These are phyloP conservation scores for Lophiotrema nucula DNA, from an alignment of 495 filamentous ascomycete species.

Conservation along the genomic window DNA sequence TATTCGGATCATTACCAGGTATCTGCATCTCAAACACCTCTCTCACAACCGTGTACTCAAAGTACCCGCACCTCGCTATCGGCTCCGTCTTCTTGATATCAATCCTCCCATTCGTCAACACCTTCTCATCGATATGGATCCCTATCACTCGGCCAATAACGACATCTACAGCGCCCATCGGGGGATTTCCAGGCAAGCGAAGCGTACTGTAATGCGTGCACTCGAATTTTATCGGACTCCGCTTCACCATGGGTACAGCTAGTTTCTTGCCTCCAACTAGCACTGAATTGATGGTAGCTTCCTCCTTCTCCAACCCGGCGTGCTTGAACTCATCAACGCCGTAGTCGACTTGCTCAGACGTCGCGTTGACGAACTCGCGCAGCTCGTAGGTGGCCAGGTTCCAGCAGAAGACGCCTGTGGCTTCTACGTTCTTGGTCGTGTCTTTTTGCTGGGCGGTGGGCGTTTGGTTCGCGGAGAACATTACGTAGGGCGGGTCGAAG, in stretches of 20 bases:
- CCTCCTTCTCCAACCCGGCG: constrained; percentile 49
- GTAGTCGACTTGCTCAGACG: constrained; percentile 44
- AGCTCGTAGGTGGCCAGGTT: constrained; percentile 57
- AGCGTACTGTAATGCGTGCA: constrained; percentile 55
- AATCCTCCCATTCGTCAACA: constrained; percentile 50
- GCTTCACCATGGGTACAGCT: constrained; percentile 49
- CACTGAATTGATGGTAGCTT: constrained; percentile 34
- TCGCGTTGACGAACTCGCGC: constrained; percentile 52
- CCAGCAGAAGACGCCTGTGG: constrained; percentile 56
- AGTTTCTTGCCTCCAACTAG: neutral
- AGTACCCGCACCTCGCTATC: constrained; percentile 61
- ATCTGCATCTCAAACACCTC: constrained; percentile 54
- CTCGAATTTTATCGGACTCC: constrained; percentile 57
- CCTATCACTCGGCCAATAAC: constrained; percentile 58
- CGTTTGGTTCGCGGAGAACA: constrained; percentile 57
- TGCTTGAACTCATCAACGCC: constrained; percentile 55
- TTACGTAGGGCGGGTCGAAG: constrained; percentile 59
- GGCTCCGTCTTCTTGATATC: constrained; percentile 56
- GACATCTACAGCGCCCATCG: constrained; percentile 54
- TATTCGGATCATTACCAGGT: constrained; percentile 33
- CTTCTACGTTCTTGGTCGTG: constrained; percentile 53
- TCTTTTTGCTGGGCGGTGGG: constrained; percentile 48
- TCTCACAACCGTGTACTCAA: constrained; percentile 53
- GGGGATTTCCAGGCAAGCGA: constrained; percentile 52
- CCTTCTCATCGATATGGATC: constrained; percentile 54